phyloP scores from a whole-genome alignment of 2,329 filamentous ascomycete genomes.

The Pestalotiopsis sp. region DNA sequence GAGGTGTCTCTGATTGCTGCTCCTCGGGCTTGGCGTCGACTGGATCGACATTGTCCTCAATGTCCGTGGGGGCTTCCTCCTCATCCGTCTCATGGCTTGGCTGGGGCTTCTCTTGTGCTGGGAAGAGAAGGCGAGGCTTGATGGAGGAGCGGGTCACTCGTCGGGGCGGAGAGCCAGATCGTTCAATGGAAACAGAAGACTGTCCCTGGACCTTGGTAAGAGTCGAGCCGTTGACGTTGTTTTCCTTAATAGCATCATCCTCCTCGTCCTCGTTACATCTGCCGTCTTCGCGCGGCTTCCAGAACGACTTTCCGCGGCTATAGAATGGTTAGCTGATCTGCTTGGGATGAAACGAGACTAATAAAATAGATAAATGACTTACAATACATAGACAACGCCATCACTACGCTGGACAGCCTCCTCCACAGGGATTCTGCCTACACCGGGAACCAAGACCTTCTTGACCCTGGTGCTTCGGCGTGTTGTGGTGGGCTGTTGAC shows the following conservation, averaged over 20 bases:
- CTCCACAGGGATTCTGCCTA: slow-evolving; percentile 62
- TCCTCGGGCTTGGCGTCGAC: slow-evolving; percentile 28
- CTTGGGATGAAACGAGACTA: slow-evolving; percentile 14
- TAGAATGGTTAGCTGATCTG: slow-evolving; percentile 26
- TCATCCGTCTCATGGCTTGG: slow-evolving; percentile 48
- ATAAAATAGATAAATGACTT: slow-evolving; percentile 48
- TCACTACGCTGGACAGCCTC: slow-evolving; percentile 68
- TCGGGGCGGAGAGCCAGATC: slow-evolving; percentile 27
- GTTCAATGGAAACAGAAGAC: neutral
- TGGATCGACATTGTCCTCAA: slow-evolving; percentile 52
- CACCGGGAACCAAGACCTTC: slow-evolving; percentile 57
- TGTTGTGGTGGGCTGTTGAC: slow-evolving; percentile 40
- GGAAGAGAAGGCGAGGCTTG: slow-evolving; percentile 75
- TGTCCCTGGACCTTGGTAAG: slow-evolving; percentile 17
- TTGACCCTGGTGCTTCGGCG: slow-evolving; percentile 57
- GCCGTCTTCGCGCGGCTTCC: slow-evolving; percentile 58
- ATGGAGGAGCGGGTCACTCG: slow-evolving; percentile 69
- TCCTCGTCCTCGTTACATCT: slow-evolving; percentile 27
- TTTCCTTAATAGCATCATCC: slow-evolving; percentile 19
- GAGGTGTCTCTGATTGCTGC: slow-evolving; percentile 24
- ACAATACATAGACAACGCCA: slow-evolving; percentile 79
- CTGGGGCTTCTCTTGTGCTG: slow-evolving; percentile 50
- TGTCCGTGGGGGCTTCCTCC: slow-evolving; percentile 63
- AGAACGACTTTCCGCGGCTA: slow-evolving; percentile 82
- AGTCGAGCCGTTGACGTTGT: slow-evolving; percentile 34